phyloP scores from a whole-genome alignment of 2,329 filamentous ascomycete genomes.

The Aspergillus arachidicola region DNA sequence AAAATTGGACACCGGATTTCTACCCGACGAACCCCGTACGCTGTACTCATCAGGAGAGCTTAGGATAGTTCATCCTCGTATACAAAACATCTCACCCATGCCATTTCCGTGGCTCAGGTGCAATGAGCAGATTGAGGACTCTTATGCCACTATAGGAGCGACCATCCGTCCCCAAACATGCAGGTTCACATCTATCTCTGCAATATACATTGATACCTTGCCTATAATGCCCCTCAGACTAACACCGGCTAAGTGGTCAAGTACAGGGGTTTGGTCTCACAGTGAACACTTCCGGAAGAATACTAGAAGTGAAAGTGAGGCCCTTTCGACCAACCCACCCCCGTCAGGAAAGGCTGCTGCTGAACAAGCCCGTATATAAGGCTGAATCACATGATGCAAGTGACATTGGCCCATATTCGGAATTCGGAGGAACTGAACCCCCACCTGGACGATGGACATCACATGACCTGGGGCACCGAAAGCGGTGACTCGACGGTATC shows the following conservation, averaged over 20 bases:
- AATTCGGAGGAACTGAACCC: neutral
- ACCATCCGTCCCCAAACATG: neutral
- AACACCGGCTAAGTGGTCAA: neutral
- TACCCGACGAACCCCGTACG: neutral
- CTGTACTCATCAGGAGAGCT: neutral
- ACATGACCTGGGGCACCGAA: conserved; percentile 14
- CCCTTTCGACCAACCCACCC: neutral
- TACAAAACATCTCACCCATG: neutral
- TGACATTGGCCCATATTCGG: neutral
- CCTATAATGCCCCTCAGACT: neutral
- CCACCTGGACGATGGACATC: conserved; percentile 10
- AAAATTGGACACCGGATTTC: neutral
- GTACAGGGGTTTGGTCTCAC: neutral
- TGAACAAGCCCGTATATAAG: conserved; percentile 4
- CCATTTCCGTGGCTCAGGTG: neutral
- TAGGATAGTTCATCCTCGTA: neutral
- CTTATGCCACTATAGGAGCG: neutral
- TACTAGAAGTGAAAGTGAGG: too few species aligned
- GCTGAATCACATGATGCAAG: conserved; percentile 18
- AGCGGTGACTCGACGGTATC: conserved; percentile 9
- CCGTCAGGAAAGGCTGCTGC: neutral
- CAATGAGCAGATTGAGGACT: neutral
- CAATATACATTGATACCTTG: neutral
- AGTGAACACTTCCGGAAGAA: neutral
- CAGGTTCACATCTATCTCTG: neutral